A percentile compares a stretch with the other conserved stretches of the same genome.
These are phyloP conservation scores for Eruca vesicaria DNA, from an alignment of 441 rosid species.

Conservation along the genomic window DNA sequence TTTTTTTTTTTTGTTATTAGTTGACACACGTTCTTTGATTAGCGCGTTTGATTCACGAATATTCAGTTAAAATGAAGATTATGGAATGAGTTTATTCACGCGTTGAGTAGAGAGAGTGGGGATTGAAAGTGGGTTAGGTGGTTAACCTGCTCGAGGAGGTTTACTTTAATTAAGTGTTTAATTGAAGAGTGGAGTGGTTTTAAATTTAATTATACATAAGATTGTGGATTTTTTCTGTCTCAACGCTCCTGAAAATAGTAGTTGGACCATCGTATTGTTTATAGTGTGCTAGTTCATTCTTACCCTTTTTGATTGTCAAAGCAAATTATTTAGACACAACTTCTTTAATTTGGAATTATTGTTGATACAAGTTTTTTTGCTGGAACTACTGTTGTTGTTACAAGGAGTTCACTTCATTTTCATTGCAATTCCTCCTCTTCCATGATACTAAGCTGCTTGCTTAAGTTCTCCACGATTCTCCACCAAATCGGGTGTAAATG, in stretches of 20 bases:
- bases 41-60: neutral
- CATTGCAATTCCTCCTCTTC: no score
- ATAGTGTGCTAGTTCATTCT: neutral
- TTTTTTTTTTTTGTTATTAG: neutral
- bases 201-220: conserved; percentile 1
- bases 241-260: conserved; percentile 9
- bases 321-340: conserved; percentile 3
- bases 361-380: neutral
- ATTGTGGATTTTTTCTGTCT: neutral
- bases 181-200: conserved; percentile 3
- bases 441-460: conserved; percentile 33
- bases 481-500: conserved; percentile 47
- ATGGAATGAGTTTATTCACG: neutral
- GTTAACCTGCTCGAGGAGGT: conserved; percentile 23
- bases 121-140: neutral
- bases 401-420: no score
- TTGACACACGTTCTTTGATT: neutral
- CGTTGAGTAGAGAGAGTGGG: neutral
- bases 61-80: neutral
- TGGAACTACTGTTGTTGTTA: no score
- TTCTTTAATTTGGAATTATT: neutral
- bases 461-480: conserved; percentile 28
- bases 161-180: neutral
- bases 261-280: conserved; percentile 12
- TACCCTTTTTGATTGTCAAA: neutral